phyloP scores from a whole-genome alignment of 148 eudicot genomes.

The Rhododendron kiyosumense region DNA sequence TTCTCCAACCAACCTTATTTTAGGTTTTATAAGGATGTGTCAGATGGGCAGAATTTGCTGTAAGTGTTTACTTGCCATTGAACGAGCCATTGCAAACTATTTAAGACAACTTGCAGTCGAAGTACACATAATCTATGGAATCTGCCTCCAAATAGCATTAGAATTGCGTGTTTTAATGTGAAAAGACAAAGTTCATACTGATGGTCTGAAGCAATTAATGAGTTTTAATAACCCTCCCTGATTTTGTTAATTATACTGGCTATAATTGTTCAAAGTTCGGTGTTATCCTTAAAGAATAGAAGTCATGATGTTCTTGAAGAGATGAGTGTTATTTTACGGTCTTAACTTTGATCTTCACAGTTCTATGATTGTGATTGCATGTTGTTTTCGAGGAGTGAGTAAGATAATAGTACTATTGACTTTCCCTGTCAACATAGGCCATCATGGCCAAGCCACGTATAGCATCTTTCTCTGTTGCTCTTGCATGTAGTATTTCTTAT shows the following conservation, averaged over 20 bases:
- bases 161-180: background rate
- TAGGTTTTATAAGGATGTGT: background rate
- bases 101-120: background rate
- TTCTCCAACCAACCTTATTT: background rate
- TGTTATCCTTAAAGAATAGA: background rate
- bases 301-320: background rate
- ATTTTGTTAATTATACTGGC: background rate
- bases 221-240: background rate
- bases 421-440: background rate
- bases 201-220: slow-evolving; percentile 1
- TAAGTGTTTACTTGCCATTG: background rate
- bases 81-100: background rate
- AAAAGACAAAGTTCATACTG: background rate
- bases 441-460: background rate
- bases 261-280: background rate
- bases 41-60: background rate
- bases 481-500: background rate
- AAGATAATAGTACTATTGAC: background rate
- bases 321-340: background rate
- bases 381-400: background rate
- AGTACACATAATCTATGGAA: background rate
- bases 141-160: background rate
- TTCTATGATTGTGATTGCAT: background rate
- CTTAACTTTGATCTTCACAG: background rate
- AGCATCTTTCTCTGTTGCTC: background rate